These are phyloP conservation scores for Nothophoma quercina DNA, from an alignment of 2,329 filamentous ascomycete species.

Conservation along the genomic window DNA sequence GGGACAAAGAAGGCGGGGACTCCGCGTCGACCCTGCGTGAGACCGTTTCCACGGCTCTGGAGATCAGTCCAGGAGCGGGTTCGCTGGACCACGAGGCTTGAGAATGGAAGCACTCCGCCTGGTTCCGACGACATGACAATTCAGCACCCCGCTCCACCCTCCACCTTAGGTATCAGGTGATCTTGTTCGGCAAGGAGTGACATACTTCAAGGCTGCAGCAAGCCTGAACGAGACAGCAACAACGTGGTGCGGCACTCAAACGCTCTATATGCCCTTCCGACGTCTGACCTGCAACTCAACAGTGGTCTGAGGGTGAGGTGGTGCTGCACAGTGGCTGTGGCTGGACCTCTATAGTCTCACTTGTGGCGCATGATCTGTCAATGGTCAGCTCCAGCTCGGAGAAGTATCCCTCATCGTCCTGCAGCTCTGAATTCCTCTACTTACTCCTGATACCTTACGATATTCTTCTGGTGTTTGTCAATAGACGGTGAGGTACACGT, in stretches of 20 bases:
- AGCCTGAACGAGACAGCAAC: neutral
- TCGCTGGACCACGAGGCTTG: conserved; percentile 4
- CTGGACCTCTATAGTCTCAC: neutral
- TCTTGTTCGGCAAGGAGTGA: neutral
- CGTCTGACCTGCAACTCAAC: neutral
- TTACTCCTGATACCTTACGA: neutral
- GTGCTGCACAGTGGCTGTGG: neutral
- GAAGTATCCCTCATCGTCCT: neutral
- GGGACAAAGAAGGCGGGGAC: conserved; percentile 22
- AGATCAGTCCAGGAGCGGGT: conserved; percentile 10
- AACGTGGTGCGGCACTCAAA: neutral
- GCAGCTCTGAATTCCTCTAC: neutral
- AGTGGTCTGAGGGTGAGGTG: neutral
- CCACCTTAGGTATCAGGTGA: neutral
- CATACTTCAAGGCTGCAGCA: neutral
- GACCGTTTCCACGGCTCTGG: conserved; percentile 12
- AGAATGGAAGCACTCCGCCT: neutral
- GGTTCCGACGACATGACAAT: conserved; percentile 3
- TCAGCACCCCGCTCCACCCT: neutral
- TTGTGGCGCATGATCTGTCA: neutral
- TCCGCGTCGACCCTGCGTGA: conserved; percentile 32
- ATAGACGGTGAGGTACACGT: neutral
- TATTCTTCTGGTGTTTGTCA: neutral
- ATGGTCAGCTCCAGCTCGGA: neutral
- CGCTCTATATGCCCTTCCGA: conserved; percentile 8